A percentile compares a stretch with the other conserved stretches of the same genome.
Conservation (phyloP, 139 green algal genomes). For the Picochlorum sp. region DNA sequence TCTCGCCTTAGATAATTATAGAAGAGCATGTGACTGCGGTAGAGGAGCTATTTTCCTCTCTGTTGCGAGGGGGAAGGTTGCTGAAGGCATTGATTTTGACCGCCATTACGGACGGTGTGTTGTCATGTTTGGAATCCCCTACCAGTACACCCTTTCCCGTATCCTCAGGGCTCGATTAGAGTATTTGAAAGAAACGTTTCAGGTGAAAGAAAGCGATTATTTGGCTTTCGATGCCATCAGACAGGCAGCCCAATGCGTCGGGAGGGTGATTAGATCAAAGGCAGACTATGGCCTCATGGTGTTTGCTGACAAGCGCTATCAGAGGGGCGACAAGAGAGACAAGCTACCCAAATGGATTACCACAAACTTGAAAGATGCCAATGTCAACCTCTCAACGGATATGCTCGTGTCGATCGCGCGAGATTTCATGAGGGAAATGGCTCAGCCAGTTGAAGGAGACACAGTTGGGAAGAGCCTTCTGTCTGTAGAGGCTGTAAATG, state of each 20-base stretch:
- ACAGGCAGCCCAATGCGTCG: conserved; percentile 96
- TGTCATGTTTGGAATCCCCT: conserved; percentile 98
- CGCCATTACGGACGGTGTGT: conserved; percentile 82
- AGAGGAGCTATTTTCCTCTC: conserved; percentile 92
- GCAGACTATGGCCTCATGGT: conserved; percentile 72
- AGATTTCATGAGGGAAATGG: conserved; percentile 91
- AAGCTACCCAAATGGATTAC: conserved; percentile 95
- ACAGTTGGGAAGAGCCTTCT: conserved; percentile 62
- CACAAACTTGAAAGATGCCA: conserved; percentile 73
- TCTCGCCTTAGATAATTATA: conserved; percentile 96
- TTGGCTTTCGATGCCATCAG: conserved; percentile 94
- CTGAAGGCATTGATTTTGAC: conserved; percentile 99
- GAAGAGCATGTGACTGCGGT: conserved; percentile 92
- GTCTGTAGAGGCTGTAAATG: conserved; percentile 54
- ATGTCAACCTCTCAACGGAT: conserved; percentile 93
- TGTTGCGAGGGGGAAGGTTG: conserved; percentile 64
- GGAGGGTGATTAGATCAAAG: conserved; percentile 97
- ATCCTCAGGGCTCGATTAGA: conserved; percentile 83
- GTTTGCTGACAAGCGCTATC: conserved; percentile 67
- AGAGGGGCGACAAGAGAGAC: conserved; percentile 93
- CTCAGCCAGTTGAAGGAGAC: conserved; percentile 69
- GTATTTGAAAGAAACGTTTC: conserved; percentile 85
- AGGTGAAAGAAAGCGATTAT: conserved; percentile 90
- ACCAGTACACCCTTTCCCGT: conserved; percentile 82
- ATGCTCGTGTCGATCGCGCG: conserved; percentile 85